These are phyloP conservation scores for Talaromyces sp. DNA, from an alignment of 2,329 filamentous ascomycete species.

Conservation along the genomic window DNA sequence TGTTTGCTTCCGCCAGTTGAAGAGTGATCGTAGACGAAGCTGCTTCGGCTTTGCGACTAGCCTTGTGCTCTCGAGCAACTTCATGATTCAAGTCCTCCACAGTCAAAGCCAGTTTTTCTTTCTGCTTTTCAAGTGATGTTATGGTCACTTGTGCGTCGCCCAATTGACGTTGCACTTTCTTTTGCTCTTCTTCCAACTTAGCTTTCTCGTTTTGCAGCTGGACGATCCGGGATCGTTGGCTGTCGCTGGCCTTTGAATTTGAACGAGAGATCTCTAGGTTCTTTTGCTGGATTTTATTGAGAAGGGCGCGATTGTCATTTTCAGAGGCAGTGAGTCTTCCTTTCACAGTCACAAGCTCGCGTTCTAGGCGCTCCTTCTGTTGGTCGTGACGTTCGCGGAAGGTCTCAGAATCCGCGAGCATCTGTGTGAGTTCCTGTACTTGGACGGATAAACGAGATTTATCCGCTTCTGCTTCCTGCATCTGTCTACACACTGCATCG, in stretches of 20 bases:
- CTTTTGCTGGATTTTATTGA: conserved; percentile 97
- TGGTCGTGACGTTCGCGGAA: conserved; percentile 90
- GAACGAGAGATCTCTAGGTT: conserved; percentile 93
- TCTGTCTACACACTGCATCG: conserved; percentile 71
- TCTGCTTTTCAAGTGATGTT: conserved; percentile 84
- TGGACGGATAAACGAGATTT: conserved; percentile 72
- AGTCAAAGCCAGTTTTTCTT: conserved; percentile 84
- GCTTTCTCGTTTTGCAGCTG: conserved; percentile 79
- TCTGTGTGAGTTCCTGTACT: conserved; percentile 80
- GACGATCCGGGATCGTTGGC: conserved; percentile 71
- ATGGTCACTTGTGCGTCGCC: conserved; percentile 81
- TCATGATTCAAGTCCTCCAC: conserved; percentile 93
- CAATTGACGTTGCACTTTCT: conserved; percentile 76
- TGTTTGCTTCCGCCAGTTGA: conserved; percentile 84
- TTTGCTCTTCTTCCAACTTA: conserved; percentile 78
- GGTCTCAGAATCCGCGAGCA: conserved; percentile 83
- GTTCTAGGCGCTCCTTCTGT: conserved; percentile 87
- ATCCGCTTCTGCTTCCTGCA: conserved; percentile 77
- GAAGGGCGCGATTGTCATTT: conserved; percentile 90
- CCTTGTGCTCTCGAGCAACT: conserved; percentile 83
- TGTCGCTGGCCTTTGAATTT: conserved; percentile 79
- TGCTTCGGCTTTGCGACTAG: conserved; percentile 86
- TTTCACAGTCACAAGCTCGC: conserved; percentile 86
- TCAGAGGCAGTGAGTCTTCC: conserved; percentile 87
- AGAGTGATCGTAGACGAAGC: conserved; percentile 73